Evolutionary conservation across 345 rosid genomes (phyloP).

Genomic region (Hirschfeldia incana): DNA sequence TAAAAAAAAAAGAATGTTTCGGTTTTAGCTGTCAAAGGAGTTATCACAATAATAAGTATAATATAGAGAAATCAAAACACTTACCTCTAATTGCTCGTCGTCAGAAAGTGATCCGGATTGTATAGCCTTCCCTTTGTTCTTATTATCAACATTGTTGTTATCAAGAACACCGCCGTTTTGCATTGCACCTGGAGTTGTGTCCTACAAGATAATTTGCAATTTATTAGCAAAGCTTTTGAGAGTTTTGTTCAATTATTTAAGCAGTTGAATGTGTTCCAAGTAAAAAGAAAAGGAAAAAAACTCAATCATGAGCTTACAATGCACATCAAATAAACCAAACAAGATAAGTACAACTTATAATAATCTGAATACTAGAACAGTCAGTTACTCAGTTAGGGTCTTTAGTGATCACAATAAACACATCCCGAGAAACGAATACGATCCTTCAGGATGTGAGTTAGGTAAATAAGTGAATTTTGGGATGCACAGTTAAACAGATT

Average conservation of each 20-base stretch:
- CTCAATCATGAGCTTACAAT: background rate
- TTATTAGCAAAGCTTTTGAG: background rate
- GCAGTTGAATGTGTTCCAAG: background rate
- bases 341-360: background rate
- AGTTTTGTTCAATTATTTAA: background rate
- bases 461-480: background rate
- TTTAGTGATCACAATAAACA: constrained; percentile 16
- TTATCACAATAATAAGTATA: constrained; percentile 2
- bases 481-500: constrained; percentile 5
- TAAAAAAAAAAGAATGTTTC: background rate
- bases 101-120: constrained; percentile 33
- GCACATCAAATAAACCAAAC: background rate
- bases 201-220: constrained; percentile 41
- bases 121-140: constrained; percentile 66
- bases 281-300: background rate
- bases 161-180: constrained; percentile 42
- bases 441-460: constrained; percentile 2
- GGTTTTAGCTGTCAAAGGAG: background rate
- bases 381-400: background rate
- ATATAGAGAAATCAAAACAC: background rate
- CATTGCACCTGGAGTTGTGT: constrained; percentile 46
- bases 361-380: constrained; percentile 11
- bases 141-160: constrained; percentile 42
- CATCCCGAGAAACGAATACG: constrained; percentile 8
- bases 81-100: background rate